Evolutionary conservation across 345 rosid species (phyloP).

Genomic region (Orychophragmus violaceus): DNA sequence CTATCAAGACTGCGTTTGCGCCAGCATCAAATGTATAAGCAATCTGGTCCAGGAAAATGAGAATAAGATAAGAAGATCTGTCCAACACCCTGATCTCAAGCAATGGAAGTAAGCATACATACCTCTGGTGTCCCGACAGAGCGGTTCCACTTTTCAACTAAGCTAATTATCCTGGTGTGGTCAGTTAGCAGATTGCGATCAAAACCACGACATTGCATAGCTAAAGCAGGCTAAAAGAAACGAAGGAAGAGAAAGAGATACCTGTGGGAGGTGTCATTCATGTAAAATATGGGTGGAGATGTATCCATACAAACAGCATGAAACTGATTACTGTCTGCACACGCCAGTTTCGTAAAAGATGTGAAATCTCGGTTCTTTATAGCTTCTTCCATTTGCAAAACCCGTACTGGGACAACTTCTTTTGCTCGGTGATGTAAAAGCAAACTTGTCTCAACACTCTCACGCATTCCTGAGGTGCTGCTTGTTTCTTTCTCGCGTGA

Average conservation of each 20-base stretch:
- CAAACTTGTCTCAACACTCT: constrained; percentile 88
- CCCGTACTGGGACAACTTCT: constrained; percentile 88
- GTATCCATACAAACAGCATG: constrained; percentile 98
- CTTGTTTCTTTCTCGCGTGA: constrained; percentile 90
- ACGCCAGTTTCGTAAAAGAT: constrained; percentile 67
- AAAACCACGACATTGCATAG: too few species aligned
- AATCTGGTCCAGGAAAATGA: too few species aligned
- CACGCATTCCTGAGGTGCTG: constrained; percentile 95
- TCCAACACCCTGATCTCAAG: too few species aligned
- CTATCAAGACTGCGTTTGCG: constrained; percentile 83
- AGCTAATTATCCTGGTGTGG: constrained; percentile 74
- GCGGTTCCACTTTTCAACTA: constrained; percentile 81
- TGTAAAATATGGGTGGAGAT: constrained; percentile 88
- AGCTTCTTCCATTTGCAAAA: constrained; percentile 76
- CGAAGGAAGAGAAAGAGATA: too few species aligned
- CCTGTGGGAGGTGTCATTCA: constrained; percentile 99
- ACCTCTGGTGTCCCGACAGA: constrained; percentile 77
- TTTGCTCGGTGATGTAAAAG: constrained; percentile 85
- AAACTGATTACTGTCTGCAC: constrained; percentile 96
- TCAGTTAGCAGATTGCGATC: too few species aligned
- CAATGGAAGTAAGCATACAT: too few species aligned
- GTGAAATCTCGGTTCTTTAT: constrained; percentile 63
- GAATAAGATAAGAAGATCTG: too few species aligned
- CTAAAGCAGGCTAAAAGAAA: too few species aligned
- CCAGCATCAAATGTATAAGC: constrained; percentile 98